Conservation (phyloP, 495 filamentous ascomycete genomes). For the Trichoderma reesei region DNA sequence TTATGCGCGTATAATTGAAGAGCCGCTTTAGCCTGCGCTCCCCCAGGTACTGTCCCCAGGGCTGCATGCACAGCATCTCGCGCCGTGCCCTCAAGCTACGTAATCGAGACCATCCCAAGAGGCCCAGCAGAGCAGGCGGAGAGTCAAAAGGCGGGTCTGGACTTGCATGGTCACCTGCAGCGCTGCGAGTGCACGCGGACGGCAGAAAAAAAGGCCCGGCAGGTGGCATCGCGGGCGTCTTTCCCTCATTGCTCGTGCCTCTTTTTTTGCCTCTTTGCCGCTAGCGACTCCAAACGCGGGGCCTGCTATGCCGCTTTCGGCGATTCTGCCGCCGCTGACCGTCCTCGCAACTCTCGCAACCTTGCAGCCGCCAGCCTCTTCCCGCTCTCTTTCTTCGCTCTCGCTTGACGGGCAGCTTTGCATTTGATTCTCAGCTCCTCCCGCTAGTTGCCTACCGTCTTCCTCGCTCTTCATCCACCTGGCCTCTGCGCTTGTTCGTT, state of each 20-base stretch:
- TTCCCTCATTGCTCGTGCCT: background rate
- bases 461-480: background rate
- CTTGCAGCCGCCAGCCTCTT: slow-evolving; percentile 9
- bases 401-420: background rate
- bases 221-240: background rate
- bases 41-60: background rate
- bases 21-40: background rate
- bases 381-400: background rate
- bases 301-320: background rate
- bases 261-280: background rate
- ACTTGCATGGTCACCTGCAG: background rate
- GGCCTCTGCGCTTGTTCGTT: background rate
- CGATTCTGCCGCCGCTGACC: background rate
- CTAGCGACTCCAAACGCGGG: background rate
- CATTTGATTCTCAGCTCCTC: background rate
- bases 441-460: background rate
- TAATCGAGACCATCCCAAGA: background rate
- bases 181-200: background rate
- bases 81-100: background rate
- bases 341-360: background rate
- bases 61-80: background rate
- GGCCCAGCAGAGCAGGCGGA: background rate
- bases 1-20: background rate
- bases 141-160: background rate
- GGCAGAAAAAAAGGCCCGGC: background rate